phyloP scores from a whole-genome alignment of 1,284 basidiomycete species.

The Boletus subluridellus region DNA sequence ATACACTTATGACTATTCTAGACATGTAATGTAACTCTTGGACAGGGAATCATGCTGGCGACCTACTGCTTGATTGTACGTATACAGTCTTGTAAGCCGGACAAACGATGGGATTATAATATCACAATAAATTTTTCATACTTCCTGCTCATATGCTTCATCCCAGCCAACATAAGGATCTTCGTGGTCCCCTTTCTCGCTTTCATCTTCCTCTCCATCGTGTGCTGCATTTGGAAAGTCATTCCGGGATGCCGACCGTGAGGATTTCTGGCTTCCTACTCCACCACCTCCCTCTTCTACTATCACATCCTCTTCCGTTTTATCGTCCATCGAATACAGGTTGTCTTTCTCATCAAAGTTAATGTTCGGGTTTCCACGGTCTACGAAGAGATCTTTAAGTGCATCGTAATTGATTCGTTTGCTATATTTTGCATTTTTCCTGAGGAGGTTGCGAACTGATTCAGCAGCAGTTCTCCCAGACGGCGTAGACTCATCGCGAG shows the following conservation, averaged over 20 bases:
- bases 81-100: background rate
- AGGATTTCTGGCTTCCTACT: conserved; percentile 18
- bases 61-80: background rate
- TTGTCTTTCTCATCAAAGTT: conserved; percentile 37
- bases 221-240: conserved; percentile 11
- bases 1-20: conserved; percentile 33
- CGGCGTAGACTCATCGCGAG: conserved; percentile 69
- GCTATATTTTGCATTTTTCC: conserved; percentile 80
- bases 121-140: conserved; percentile 22
- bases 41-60: background rate
- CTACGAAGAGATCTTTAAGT: conserved; percentile 71
- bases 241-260: conserved; percentile 15
- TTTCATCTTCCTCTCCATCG: conserved; percentile 30
- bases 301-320: conserved; percentile 48
- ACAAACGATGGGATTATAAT: background rate
- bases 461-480: conserved; percentile 75
- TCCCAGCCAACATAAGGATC: conserved; percentile 36
- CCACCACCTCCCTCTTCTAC: conserved; percentile 47
- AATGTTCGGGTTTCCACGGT: conserved; percentile 39
- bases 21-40: conserved; percentile 20
- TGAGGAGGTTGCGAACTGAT: conserved; percentile 73
- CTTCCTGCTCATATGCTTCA: conserved; percentile 43
- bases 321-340: conserved; percentile 44
- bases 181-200: conserved; percentile 35
- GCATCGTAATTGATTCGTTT: conserved; percentile 89